Base-by-base conservation (phyloP, 202 grass and related monocot genomes). In the Elaeis oleifera region DNA sequence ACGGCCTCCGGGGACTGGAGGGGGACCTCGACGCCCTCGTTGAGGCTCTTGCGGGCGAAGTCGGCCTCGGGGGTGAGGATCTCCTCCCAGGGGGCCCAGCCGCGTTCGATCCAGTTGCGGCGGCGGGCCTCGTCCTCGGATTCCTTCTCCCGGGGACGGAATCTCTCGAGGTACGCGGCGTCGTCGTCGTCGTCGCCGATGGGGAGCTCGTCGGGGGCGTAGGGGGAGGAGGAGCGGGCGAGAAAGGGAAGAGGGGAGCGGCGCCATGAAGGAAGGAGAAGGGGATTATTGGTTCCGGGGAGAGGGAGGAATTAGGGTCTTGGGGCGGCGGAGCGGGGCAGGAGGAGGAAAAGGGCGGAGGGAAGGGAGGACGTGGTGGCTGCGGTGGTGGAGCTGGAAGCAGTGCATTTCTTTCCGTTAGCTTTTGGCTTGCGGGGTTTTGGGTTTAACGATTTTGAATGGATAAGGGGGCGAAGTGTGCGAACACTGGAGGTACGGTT, bases 21-120 rank as follows among this genome's bases (percentile, higher is more conserved):
- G n/a, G 92, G 84, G 32, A 96, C 92, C 82, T 96, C 87, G 74
- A 85, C 84, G 3, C 92, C 92, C 72, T 96, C 87, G 62, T 96
- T 90, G 15, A 96, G 81, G 67, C 84, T 89, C 76, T 83, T 74
- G 17, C 81, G 81, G 31, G 87, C 92, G 72, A 96, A 96, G 14
- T 86, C 87, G 2, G 84, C 84, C 81, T 96, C 87, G 9, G 82
- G 84, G 23, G 76, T 89, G 66, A 96, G 76, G 2, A 83, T 15
- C 71, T 96, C 86, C 81, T 96, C 92, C 92, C 92, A 96, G 0
- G 87, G 92, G 1, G 92, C 87, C 92, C 92, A 96, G 0, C 79
- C 87, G 19, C 79, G 84, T 58, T 91, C 79, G 2, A 84, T 73
- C 92, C 92, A 96, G 53, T 77, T 74, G 4, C 79, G 76, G 51